A percentile compares a stretch with the other conserved stretches of the same genome.
Conservation (phyloP, 1,139 yeast species). For the Spathaspora jeffriesii region DNA sequence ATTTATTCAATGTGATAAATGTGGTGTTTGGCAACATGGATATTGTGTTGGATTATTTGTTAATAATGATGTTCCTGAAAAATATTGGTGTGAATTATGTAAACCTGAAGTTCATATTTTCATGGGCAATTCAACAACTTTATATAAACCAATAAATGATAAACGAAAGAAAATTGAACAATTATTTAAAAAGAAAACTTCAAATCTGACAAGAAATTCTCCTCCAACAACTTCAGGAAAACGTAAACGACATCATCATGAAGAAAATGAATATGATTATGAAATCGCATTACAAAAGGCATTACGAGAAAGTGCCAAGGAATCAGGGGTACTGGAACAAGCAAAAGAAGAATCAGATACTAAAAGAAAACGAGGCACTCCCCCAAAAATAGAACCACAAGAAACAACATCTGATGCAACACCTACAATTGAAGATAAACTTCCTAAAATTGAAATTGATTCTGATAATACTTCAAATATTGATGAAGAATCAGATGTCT, state of each 20-base stretch:
- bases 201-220: background rate
- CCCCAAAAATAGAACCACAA: background rate
- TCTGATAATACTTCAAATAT: constrained; percentile 7
- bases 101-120: constrained; percentile 77
- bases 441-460: constrained; percentile 8
- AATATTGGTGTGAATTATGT: constrained; percentile 92
- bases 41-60: constrained; percentile 84
- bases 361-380: background rate
- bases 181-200: background rate
- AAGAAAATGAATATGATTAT: constrained; percentile 59
- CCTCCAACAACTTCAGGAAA: constrained; percentile 38
- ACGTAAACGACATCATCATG: constrained; percentile 70
- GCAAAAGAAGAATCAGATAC: constrained; percentile 7
- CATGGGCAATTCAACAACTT: constrained; percentile 35
- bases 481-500: constrained; percentile 18
- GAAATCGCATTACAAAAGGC: constrained; percentile 72
- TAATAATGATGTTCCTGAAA: constrained; percentile 81
- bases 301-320: constrained; percentile 67
- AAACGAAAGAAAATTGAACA: constrained; percentile 48
- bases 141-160: constrained; percentile 50
- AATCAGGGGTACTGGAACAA: constrained; percentile 21
- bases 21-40: constrained; percentile 98
- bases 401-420: background rate
- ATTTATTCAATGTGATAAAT: constrained; percentile 86
- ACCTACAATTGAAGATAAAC: background rate